Evolutionary conservation across 2,329 filamentous ascomycete genomes (phyloP).

Genomic region (Grosmannia huntii): DNA sequence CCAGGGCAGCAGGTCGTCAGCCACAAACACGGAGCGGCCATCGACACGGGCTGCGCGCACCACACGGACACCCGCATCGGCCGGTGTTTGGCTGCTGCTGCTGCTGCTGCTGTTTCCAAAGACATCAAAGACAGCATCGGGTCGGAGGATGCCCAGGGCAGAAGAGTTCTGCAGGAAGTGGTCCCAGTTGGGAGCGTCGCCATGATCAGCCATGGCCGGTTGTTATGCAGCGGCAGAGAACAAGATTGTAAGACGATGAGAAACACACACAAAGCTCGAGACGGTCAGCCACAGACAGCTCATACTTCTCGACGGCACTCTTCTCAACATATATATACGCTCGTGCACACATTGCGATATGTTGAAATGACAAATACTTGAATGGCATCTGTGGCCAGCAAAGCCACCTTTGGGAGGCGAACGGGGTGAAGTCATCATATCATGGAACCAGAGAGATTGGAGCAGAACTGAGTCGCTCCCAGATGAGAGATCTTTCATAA

Average conservation of each 20-base stretch:
- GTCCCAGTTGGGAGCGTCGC: constrained; percentile 13
- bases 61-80: constrained; percentile 1
- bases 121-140: constrained; percentile 15
- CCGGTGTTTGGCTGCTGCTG: not conserved
- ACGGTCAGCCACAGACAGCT: no score
- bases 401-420: not conserved
- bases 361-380: no score
- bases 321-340: no score
- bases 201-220: not conserved
- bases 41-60: constrained; percentile 16
- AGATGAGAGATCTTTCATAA: no score
- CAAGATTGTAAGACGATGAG: no score
- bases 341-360: no score
- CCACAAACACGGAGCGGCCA: constrained; percentile 20
- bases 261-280: no score
- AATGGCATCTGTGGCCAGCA: no score
- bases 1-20: constrained; percentile 15
- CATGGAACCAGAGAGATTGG: not conserved
- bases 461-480: not conserved
- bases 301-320: no score
- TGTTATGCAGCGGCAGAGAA: not conserved
- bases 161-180: constrained; percentile 15
- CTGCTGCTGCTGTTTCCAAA: constrained; percentile 4
- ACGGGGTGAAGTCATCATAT: not conserved
- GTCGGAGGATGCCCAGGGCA: constrained; percentile 16